Percentiles rank a stretch among this genome's conserved stretches.
Evolutionary conservation across 768 basidiomycete genomes (phyloP).

Genomic region (Podaxis sp.): DNA sequence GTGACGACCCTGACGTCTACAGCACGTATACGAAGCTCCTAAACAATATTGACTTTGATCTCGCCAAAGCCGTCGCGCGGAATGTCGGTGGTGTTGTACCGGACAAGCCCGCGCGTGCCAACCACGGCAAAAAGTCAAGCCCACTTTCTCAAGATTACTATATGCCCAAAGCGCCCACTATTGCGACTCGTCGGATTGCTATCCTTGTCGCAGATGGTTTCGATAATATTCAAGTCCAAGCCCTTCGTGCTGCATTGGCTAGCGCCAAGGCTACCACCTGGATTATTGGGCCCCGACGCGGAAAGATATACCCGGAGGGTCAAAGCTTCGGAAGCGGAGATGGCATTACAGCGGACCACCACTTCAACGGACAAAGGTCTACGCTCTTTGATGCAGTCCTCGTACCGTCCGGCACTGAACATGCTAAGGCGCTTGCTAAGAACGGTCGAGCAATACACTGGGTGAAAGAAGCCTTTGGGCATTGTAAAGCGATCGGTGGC

Average conservation of each 20-base stretch:
- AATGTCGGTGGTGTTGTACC: conserved; percentile 64
- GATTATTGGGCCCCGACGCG: conserved; percentile 67
- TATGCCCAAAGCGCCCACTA: conserved; percentile 52
- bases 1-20: conserved; percentile 73
- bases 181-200: conserved; percentile 69
- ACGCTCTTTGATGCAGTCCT: conserved; percentile 83
- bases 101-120: conserved; percentile 43
- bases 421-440: conserved; percentile 52
- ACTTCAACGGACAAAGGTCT: conserved; percentile 75
- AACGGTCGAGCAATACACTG: conserved; percentile 79
- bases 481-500: conserved; percentile 81
- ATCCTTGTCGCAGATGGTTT: conserved; percentile 78
- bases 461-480: conserved; percentile 82
- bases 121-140: conserved; percentile 55
- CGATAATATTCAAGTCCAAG: conserved; percentile 55
- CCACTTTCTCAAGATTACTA: conserved; percentile 62
- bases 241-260: conserved; percentile 52
- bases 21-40: conserved; percentile 63
- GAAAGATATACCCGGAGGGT: conserved; percentile 40
- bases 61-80: conserved; percentile 66
- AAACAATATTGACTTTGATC: conserved; percentile 70
- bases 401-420: conserved; percentile 67
- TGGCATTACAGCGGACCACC: conserved; percentile 58
- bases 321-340: conserved; percentile 23
- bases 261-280: conserved; percentile 56